Percentiles rank a stretch among this genome's conserved stretches.
phyloP scores from a whole-genome alignment of 352 stramenopile species.

The Aphanomyces cochlioides region DNA sequence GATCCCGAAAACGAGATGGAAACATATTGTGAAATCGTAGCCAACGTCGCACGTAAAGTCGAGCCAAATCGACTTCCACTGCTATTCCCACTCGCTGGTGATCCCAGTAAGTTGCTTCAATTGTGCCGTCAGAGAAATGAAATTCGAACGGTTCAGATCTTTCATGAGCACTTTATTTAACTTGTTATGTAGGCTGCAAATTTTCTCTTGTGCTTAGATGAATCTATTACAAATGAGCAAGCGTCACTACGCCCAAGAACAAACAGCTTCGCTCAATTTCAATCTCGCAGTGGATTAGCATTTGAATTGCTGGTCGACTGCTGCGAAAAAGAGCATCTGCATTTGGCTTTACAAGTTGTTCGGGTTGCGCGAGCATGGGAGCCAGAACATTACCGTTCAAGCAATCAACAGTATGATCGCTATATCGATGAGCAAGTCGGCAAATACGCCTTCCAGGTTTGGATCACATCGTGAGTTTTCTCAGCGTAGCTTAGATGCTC shows the following conservation, averaged over 20 bases:
- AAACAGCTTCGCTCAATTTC: conserved; percentile 30
- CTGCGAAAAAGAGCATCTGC: conserved; percentile 73
- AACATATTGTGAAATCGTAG: conserved; percentile 82
- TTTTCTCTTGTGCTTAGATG: conserved; percentile 75
- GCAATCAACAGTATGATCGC: conserved; percentile 17
- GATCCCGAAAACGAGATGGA: conserved; percentile 46
- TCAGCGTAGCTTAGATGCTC: conserved; percentile 21
- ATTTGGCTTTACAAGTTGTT: conserved; percentile 67
- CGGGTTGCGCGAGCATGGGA: conserved; percentile 81
- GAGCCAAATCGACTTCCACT: conserved; percentile 68
- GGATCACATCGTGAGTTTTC: background rate
- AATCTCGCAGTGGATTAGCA: conserved; percentile 52
- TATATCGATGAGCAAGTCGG: conserved; percentile 66
- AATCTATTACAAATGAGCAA: conserved; percentile 27
- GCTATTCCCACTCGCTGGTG: conserved; percentile 63
- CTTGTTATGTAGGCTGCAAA: conserved; percentile 50
- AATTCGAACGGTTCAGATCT: conserved; percentile 44
- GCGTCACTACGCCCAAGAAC: conserved; percentile 3
- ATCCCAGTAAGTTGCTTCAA: conserved; percentile 59
- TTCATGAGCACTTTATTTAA: background rate
- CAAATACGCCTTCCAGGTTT: conserved; percentile 31
- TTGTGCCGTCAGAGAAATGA: conserved; percentile 63
- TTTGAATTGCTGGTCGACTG: conserved; percentile 63
- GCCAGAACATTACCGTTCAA: conserved; percentile 33
- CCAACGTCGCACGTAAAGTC: conserved; percentile 77